These are phyloP conservation scores for Kappamyces sp. DNA, from an alignment of 192 early-diverging fungal genomes.

Conservation along the genomic window DNA sequence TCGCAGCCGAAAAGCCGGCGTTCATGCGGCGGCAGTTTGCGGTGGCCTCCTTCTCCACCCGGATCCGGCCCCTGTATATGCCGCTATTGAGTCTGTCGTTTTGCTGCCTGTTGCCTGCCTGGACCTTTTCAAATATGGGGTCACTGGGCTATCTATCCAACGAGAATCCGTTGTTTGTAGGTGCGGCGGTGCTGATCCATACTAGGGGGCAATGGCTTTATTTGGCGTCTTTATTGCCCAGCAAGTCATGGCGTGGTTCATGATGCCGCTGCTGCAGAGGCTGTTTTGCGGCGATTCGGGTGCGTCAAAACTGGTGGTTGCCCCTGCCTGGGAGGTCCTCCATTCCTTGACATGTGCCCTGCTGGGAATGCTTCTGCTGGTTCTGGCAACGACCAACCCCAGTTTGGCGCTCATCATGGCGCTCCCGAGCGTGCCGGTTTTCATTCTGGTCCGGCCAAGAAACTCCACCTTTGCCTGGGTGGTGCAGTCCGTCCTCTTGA, in stretches of 20 bases:
- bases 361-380: constrained; percentile 28
- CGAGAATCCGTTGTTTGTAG: too few species aligned
- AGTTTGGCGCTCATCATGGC: constrained; percentile 33
- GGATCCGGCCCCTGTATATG: constrained; percentile 9
- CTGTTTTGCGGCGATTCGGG: constrained; percentile 28
- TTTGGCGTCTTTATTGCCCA: constrained; percentile 1
- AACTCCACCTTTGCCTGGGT: constrained; percentile 1
- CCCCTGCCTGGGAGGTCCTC: constrained; percentile 34
- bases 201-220: constrained; percentile 3
- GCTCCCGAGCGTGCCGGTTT: constrained; percentile 29
- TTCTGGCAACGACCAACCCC: constrained; percentile 37
- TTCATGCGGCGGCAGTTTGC: constrained; percentile 1
- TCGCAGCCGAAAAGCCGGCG: background rate
- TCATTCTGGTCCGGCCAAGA: constrained; percentile 22
- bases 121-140: background rate
- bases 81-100: background rate
- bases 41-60: constrained; percentile 1
- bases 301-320: constrained; percentile 7
- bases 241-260: constrained; percentile 17
- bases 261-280: constrained; percentile 25
- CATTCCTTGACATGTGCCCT: constrained; percentile 28
- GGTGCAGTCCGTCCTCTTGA: constrained; percentile 19
- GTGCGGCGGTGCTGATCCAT: background rate
- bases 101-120: background rate
- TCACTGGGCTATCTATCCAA: background rate